These are phyloP conservation scores for Phytophthora fragariaefolia DNA, from an alignment of 352 stramenopile species.

Conservation along the genomic window DNA sequence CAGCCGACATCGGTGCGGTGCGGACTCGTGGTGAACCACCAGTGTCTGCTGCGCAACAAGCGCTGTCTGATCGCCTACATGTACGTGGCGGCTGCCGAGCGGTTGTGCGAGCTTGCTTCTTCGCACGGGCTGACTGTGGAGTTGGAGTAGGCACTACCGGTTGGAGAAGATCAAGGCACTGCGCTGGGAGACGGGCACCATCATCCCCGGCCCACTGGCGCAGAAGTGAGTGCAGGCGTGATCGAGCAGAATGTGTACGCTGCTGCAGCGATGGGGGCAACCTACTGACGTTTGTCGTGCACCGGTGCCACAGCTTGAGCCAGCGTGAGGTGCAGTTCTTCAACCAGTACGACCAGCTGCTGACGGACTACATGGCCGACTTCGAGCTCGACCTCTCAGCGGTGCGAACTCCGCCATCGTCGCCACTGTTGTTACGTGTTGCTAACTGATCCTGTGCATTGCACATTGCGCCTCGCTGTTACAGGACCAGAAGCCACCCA, in stretches of 20 bases:
- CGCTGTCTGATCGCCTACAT: slow-evolving; percentile 89
- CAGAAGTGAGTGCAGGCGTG: slow-evolving; percentile 64
- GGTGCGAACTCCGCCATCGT: slow-evolving; percentile 35
- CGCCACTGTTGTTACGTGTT: no score
- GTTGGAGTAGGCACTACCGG: slow-evolving; percentile 63
- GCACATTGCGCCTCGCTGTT: slow-evolving; percentile 6
- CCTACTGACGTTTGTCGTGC: background rate
- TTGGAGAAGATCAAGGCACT: slow-evolving; percentile 90
- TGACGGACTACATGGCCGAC: slow-evolving; percentile 91
- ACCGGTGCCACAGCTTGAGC: slow-evolving; percentile 60
- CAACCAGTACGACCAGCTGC: slow-evolving; percentile 90
- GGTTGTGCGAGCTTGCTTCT: no score
- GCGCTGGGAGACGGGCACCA: slow-evolving; percentile 90
- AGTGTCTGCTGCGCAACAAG: slow-evolving; percentile 92
- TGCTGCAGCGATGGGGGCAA: background rate
- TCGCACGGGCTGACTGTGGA: no score
- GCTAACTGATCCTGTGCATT: background rate
- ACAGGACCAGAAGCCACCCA: slow-evolving; percentile 87
- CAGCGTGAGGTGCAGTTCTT: slow-evolving; percentile 91
- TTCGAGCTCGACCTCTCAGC: slow-evolving; percentile 89
- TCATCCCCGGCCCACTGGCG: slow-evolving; percentile 79
- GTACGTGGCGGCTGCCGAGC: no score
- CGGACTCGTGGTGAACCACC: slow-evolving; percentile 88
- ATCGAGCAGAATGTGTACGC: background rate
- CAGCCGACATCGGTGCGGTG: slow-evolving; percentile 72